phyloP scores from a whole-genome alignment of 148 eudicot species.

The Amaranthus hypochondriacus region DNA sequence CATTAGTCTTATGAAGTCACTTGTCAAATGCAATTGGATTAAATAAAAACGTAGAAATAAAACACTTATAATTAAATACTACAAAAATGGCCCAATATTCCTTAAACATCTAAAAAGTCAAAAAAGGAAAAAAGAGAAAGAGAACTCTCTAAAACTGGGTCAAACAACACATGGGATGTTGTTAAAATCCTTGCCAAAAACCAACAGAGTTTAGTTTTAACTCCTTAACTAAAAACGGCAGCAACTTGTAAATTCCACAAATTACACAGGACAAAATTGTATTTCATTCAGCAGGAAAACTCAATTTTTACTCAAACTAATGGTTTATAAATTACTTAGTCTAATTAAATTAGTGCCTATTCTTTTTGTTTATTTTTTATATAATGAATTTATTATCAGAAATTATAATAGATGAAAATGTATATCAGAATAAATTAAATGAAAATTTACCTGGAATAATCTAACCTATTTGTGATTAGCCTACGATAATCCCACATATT shows the following conservation, averaged over 20 bases:
- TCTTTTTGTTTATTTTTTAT: no score
- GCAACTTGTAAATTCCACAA: neutral
- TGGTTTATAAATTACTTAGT: no score
- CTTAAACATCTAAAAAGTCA: constrained; percentile 10
- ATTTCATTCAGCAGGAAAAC: neutral
- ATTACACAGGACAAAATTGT: constrained; percentile 17
- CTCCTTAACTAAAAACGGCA: neutral
- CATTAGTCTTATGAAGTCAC: neutral
- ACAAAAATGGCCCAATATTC: neutral
- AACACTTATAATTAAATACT: neutral
- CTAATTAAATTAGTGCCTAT: no score
- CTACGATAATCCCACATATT: no score
- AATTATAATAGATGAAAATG: no score
- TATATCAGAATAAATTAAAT: no score
- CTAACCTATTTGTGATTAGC: no score
- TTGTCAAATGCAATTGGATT: neutral
- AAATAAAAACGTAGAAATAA: neutral
- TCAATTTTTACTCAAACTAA: no score
- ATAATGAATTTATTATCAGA: no score
- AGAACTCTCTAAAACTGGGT: neutral
- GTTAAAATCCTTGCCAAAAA: no score
- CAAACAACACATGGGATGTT: constrained; percentile 2
- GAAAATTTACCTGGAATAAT: no score
- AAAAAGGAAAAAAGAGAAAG: constrained; percentile 2
- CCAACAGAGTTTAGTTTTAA: no score